A percentile compares a stretch with the other conserved stretches of the same genome.
These are phyloP conservation scores for Dictyostelium firmibasis DNA, from an alignment of 78 protist genomes.

Conservation along the genomic window DNA sequence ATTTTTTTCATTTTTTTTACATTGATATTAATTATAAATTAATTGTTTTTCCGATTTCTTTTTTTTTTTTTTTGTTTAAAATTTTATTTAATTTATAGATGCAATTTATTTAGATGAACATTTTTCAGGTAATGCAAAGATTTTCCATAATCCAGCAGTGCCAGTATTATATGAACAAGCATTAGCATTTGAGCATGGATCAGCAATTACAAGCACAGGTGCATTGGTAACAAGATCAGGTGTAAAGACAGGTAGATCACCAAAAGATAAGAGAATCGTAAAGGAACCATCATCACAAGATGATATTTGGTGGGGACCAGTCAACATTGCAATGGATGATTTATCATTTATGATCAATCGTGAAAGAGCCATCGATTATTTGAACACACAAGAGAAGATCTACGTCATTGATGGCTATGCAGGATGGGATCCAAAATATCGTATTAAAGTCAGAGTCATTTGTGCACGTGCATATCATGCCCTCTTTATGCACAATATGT, in stretches of 20 bases:
- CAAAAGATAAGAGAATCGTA: constrained; percentile 93
- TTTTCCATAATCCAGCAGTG: constrained; percentile 83
- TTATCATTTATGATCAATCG: constrained; percentile 89
- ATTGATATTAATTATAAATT: too few relatives aligned
- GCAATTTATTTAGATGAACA: constrained; percentile 58
- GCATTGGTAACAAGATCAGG: constrained; percentile 89
- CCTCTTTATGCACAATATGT: constrained; percentile 95
- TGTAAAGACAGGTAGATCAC: constrained; percentile 92
- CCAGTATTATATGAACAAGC: constrained; percentile 91
- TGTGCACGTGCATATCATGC: constrained; percentile 95
- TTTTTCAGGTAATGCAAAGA: constrained; percentile 31
- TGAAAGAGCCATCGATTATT: constrained; percentile 95
- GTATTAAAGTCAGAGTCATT: constrained; percentile 92
- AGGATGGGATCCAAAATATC: constrained; percentile 90
- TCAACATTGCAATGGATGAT: constrained; percentile 87
- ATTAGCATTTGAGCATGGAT: constrained; percentile 78
- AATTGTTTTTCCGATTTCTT: too few relatives aligned
- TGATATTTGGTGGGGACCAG: constrained; percentile 95
- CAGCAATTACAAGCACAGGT: constrained; percentile 82
- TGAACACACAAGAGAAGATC: constrained; percentile 89
- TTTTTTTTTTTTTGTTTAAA: background rate
- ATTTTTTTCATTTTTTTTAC: background rate
- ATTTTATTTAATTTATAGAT: constrained; percentile 1
- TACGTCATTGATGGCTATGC: constrained; percentile 95
- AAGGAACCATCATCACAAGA: constrained; percentile 50